phyloP scores from a whole-genome alignment of 768 basidiomycete genomes.

The Strobilomyces echinocephalus region DNA sequence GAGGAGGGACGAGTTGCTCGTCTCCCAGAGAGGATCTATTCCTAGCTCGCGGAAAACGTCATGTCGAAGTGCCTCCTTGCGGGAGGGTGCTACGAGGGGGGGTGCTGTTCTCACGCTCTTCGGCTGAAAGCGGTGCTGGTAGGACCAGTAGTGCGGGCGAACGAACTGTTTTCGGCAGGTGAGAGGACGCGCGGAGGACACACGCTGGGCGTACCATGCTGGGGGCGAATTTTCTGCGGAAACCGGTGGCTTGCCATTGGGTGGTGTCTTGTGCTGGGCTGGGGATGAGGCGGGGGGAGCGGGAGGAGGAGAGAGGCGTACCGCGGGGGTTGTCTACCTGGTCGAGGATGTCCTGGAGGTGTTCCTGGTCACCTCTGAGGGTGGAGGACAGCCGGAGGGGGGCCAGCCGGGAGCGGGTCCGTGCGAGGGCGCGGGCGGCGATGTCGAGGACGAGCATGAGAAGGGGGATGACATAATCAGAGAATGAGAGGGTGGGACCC shows the following conservation, averaged over 20 bases:
- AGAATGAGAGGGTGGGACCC: constrained; percentile 5
- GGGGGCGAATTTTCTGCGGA: constrained; percentile 25
- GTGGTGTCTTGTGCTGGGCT: constrained; percentile 6
- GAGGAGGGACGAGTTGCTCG: constrained; percentile 56
- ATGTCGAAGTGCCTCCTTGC: constrained; percentile 44
- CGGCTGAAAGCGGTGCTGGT: constrained; percentile 33
- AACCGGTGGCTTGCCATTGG: constrained; percentile 21
- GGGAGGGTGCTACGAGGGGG: constrained; percentile 52
- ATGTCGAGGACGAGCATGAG: constrained; percentile 12
- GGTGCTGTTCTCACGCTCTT: constrained; percentile 23
- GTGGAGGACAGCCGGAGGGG: constrained; percentile 13
- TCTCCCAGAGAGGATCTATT: constrained; percentile 71
- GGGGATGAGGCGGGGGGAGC: not conserved
- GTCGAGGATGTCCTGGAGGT: constrained; percentile 21
- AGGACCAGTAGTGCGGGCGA: constrained; percentile 41
- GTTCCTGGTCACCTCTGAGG: constrained; percentile 22
- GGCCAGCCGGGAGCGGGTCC: constrained; percentile 2
- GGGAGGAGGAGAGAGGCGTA: not conserved
- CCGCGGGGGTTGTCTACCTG: constrained; percentile 22
- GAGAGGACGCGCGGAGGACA: not conserved
- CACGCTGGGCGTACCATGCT: constrained; percentile 15
- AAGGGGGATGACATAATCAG: constrained; percentile 9
- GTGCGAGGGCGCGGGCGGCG: constrained; percentile 13
- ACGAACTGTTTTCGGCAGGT: constrained; percentile 36
- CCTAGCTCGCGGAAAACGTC: constrained; percentile 71